These are phyloP conservation scores for Sphaerulina populicola DNA, from an alignment of 2,329 filamentous ascomycete genomes.

Conservation along the genomic window DNA sequence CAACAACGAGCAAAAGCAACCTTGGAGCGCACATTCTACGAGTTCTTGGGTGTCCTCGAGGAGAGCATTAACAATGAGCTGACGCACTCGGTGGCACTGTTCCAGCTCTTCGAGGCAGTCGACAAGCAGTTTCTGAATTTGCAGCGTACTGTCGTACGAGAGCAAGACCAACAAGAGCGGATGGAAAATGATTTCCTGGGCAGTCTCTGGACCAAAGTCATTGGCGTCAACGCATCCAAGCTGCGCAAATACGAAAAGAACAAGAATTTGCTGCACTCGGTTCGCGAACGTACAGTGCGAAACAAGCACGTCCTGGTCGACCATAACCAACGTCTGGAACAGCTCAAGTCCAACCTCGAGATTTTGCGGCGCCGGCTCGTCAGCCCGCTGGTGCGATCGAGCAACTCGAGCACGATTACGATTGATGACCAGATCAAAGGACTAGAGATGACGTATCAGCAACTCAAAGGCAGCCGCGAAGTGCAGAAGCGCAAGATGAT, in stretches of 20 bases:
- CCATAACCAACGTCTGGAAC: conserved; percentile 75
- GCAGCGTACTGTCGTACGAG: conserved; percentile 73
- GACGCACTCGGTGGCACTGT: conserved; percentile 68
- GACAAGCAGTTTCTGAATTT: conserved; percentile 86
- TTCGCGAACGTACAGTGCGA: conserved; percentile 72
- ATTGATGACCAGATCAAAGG: conserved; percentile 81
- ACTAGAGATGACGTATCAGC: conserved; percentile 67
- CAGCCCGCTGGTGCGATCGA: conserved; percentile 67
- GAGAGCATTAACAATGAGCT: conserved; percentile 81
- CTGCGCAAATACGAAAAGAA: conserved; percentile 92
- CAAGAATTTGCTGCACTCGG: conserved; percentile 64
- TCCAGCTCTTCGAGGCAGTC: conserved; percentile 83
- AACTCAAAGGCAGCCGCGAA: conserved; percentile 66
- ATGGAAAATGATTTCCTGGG: conserved; percentile 73
- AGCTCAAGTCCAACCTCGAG: conserved; percentile 79
- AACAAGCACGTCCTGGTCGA: conserved; percentile 83
- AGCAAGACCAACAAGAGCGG: conserved; percentile 71
- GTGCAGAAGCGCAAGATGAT: conserved; percentile 48
- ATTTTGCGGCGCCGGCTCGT: conserved; percentile 75
- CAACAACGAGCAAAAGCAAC: conserved; percentile 73
- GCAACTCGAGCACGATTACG: conserved; percentile 58
- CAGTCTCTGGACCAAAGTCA: conserved; percentile 74
- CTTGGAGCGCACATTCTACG: conserved; percentile 77
- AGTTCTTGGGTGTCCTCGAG: conserved; percentile 79
- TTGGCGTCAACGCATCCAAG: conserved; percentile 64